Evolutionary conservation across 345 rosid species (phyloP).

Genomic region (Sonneratia caseolaris): DNA sequence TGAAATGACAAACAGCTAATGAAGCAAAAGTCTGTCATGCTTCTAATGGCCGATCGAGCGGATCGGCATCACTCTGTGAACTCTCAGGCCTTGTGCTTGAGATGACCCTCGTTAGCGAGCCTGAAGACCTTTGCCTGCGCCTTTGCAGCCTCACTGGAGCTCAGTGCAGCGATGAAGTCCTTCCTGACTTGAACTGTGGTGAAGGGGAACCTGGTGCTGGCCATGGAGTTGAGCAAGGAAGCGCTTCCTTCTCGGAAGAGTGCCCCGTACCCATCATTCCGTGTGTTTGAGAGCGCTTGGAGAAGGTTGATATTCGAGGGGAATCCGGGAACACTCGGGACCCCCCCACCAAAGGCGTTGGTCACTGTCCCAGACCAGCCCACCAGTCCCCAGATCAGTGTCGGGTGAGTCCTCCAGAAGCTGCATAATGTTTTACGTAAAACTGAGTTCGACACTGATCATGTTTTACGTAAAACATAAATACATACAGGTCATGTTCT

Average conservation of each 20-base stretch:
- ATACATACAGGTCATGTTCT: not conserved
- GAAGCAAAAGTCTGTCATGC: not conserved
- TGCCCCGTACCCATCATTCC: constrained; percentile 7
- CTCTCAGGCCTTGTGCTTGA: constrained; percentile 33
- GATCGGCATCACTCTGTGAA: not conserved
- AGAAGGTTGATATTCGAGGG: constrained; percentile 55
- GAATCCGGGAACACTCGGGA: constrained; percentile 39
- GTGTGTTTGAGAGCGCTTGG: constrained; percentile 63
- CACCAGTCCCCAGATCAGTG: constrained; percentile 60
- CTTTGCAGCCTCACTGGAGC: constrained; percentile 63
- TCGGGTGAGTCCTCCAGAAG: constrained; percentile 89
- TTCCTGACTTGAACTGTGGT: constrained; percentile 69
- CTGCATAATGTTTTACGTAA: constrained; percentile 21
- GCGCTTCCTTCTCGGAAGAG: constrained; percentile 91
- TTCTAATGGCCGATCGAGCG: not conserved
- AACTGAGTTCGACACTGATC: too few relatives aligned
- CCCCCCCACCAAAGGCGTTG: constrained; percentile 58
- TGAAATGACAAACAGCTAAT: not conserved
- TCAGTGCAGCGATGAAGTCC: constrained; percentile 43
- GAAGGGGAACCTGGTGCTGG: constrained; percentile 50
- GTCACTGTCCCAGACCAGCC: constrained; percentile 96
- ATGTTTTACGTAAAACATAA: not conserved
- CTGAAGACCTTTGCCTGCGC: constrained; percentile 72
- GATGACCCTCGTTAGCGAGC: constrained; percentile 82
- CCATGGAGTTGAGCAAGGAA: constrained; percentile 82